phyloP scores from a whole-genome alignment of 306 rosid genomes.

The Aeschynomene evenia region DNA sequence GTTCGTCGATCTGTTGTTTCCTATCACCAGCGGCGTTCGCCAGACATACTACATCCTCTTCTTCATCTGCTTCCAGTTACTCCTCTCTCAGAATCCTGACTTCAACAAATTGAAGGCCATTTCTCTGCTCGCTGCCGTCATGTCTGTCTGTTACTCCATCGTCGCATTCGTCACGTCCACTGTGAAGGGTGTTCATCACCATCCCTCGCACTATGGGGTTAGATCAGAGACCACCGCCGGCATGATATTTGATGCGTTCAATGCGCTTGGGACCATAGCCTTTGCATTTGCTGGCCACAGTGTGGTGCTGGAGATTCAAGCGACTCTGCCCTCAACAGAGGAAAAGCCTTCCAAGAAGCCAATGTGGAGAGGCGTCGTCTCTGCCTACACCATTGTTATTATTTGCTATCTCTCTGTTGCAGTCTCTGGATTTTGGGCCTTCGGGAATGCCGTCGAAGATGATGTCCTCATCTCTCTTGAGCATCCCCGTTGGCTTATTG shows the following conservation, averaged over 20 bases:
- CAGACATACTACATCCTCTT: slow-evolving; percentile 51
- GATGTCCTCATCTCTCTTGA: slow-evolving; percentile 64
- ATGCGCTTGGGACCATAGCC: slow-evolving; percentile 65
- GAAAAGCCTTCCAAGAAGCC: slow-evolving; percentile 55
- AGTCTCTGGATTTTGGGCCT: slow-evolving; percentile 64
- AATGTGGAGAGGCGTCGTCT: slow-evolving; percentile 64
- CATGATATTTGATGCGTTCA: slow-evolving; percentile 42
- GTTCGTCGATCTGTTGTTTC: slow-evolving; percentile 22
- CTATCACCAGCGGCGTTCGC: not conserved
- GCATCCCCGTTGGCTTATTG: slow-evolving; percentile 57
- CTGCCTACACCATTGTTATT: slow-evolving; percentile 52
- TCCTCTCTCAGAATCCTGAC: slow-evolving; percentile 64
- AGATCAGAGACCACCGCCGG: slow-evolving; percentile 36
- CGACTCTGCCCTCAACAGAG: slow-evolving; percentile 63
- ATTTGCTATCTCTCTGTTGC: slow-evolving; percentile 53
- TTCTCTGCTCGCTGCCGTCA: slow-evolving; percentile 57
- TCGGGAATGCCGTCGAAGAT: slow-evolving; percentile 54
- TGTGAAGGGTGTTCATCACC: slow-evolving; percentile 26
- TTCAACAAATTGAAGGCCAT: slow-evolving; percentile 55
- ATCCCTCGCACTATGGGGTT: slow-evolving; percentile 31
- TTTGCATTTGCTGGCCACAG: slow-evolving; percentile 75
- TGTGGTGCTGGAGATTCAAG: slow-evolving; percentile 68
- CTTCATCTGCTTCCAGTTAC: slow-evolving; percentile 37
- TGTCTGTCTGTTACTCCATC: slow-evolving; percentile 55
- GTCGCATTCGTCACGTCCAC: slow-evolving; percentile 46